Conservation (phyloP, 2,329 filamentous ascomycete genomes). For the Pestalotiopsis sp. region DNA sequence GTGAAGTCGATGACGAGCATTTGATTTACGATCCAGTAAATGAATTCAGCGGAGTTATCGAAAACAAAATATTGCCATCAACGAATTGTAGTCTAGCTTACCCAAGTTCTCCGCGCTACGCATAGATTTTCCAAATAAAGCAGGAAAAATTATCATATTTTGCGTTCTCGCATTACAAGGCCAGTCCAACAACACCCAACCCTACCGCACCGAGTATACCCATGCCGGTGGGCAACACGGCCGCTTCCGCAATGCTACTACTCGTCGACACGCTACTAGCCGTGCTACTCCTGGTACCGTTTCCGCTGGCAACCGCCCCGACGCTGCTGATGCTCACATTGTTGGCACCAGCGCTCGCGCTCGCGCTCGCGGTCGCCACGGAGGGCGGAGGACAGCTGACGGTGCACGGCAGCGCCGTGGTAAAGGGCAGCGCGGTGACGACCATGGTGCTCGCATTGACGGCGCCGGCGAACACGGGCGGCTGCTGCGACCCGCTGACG, state of each 20-base stretch:
- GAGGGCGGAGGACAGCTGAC: constrained; percentile 34
- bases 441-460: constrained; percentile 23
- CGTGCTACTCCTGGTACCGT: not conserved
- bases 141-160: not conserved
- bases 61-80: not conserved
- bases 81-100: not conserved
- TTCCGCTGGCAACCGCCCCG: not conserved
- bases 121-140: no score
- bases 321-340: not conserved
- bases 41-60: no score
- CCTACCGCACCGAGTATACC: not conserved
- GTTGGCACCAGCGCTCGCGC: constrained; percentile 1
- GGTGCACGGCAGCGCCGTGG: constrained; percentile 45
- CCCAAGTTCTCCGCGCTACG: not conserved
- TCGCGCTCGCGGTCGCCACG: constrained; percentile 17
- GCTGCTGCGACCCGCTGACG: constrained; percentile 31
- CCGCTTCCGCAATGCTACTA: not conserved
- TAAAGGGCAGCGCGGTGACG: constrained; percentile 35
- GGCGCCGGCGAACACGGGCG: constrained; percentile 31
- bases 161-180: not conserved
- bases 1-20: no score
- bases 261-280: not conserved
- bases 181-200: not conserved
- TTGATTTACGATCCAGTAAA: no score
- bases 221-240: not conserved